Evolutionary conservation across 768 basidiomycete genomes (phyloP), one percentile per base, ranked within the genome.

Genomic region (Tricholoma bakamatsutake): DNA sequence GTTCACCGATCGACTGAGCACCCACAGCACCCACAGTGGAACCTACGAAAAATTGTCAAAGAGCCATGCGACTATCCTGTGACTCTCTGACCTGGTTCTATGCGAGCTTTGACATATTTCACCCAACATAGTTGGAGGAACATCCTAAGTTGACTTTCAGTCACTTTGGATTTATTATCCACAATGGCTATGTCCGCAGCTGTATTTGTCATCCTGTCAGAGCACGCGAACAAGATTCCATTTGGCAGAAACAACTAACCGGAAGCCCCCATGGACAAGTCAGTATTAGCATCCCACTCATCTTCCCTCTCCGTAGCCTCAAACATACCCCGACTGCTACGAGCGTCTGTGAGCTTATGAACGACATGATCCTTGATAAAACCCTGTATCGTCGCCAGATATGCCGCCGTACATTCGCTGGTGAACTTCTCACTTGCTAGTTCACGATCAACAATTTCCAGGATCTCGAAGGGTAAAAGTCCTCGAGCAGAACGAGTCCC

Each of bases 11-110:
- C 1, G 97, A 98, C 67, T 99, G 97, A 5, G 97, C 97, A 4
- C 96, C 97, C 40, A 99, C 93, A 30, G 97, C 97, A 28, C 97
- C 97, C 17, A 99, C 97, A 17, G 97, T 98, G 0, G 96, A 98
- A 9, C 95, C 94, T 92, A 53, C 0, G 47, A 5, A 28, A 39
- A 45, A 42, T 33, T 17, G 9, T 49, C 35, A n/a, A 5, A 50
- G 33, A 18, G 13, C 27, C 13, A 21, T 34, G 10, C 8, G 3
- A 52, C 4, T 11, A 15, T 27, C 11, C 28, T 21, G 11, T 31
- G 15, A 21, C 12, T 27, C 17, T 27, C 59, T 28, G 39, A 88
- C 92, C 92, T 55, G 97, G 97, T 72, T 98, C 97, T 61, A 98
- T 96, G 64, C 94, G 90, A 7, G 97, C 93, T 69, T 89, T 92